These are phyloP conservation scores for Sicyos edulis DNA, from an alignment of 306 rosid species.

Conservation along the genomic window DNA sequence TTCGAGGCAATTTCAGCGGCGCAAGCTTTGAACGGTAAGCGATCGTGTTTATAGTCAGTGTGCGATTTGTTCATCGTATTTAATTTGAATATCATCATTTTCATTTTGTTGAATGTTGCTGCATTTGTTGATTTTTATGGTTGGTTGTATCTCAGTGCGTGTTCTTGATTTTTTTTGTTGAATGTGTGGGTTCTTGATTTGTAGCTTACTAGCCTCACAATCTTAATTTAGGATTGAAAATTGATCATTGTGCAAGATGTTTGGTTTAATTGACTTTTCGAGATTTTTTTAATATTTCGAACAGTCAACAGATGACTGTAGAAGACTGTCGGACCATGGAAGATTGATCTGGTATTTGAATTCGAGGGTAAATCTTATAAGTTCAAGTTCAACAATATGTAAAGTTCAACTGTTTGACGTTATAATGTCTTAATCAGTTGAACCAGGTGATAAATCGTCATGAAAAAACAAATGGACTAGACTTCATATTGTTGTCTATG, in stretches of 20 bases:
- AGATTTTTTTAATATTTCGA: not conserved
- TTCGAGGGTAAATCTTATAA: not conserved
- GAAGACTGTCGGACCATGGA: not conserved
- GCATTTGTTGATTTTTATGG: not conserved
- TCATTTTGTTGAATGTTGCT: not conserved
- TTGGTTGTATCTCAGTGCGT: not conserved
- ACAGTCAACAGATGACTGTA: not conserved
- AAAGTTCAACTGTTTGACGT: too few relatives aligned
- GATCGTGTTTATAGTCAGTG: not conserved
- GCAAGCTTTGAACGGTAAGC: not conserved
- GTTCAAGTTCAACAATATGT: not conserved
- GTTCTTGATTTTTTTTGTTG: not conserved
- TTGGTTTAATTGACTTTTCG: not conserved
- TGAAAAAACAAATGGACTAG: not conserved
- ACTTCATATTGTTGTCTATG: not conserved
- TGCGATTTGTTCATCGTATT: not conserved
- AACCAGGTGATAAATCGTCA: not conserved
- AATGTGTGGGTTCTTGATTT: too few relatives aligned
- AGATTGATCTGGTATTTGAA: not conserved
- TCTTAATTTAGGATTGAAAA: not conserved
- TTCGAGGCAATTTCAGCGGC: not conserved
- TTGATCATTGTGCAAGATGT: not conserved
- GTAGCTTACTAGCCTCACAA: not conserved
- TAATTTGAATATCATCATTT: not conserved
- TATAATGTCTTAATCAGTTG: not conserved